A percentile compares a stretch with the other conserved stretches of the same genome.
Evolutionary conservation across 2,329 filamentous ascomycete genomes (phyloP).

Genomic region (Bimuria novae-zelandiae): DNA sequence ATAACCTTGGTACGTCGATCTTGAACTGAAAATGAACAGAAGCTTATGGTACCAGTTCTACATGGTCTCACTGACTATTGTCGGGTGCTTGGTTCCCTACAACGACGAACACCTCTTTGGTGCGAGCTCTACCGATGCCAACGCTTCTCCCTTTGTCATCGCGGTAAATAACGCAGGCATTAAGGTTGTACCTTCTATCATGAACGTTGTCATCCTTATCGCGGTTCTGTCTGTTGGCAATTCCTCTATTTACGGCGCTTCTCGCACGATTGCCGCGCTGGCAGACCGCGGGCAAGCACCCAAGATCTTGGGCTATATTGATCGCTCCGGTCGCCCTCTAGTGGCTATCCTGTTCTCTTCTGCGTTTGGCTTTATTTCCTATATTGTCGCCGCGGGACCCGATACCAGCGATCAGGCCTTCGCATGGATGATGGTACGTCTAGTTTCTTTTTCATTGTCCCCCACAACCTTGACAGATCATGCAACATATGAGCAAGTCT

Average conservation of each 20-base stretch:
- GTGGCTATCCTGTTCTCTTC: constrained; percentile 56
- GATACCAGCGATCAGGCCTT: constrained; percentile 54
- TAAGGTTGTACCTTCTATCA: constrained; percentile 74
- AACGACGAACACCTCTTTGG: constrained; percentile 65
- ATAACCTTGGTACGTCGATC: constrained; percentile 63
- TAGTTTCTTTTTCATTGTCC: no score
- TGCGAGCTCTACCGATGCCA: constrained; percentile 65
- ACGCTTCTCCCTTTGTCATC: constrained; percentile 86
- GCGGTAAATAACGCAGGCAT: constrained; percentile 83
- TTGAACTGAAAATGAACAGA: not conserved
- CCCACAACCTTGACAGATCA: no score
- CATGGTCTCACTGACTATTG: constrained; percentile 74
- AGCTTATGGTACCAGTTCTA: constrained; percentile 63
- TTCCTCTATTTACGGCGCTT: constrained; percentile 84
- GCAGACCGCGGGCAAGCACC: constrained; percentile 71
- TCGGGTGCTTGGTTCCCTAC: constrained; percentile 80
- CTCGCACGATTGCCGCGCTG: constrained; percentile 81
- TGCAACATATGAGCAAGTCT: no score
- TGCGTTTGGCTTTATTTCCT: constrained; percentile 60
- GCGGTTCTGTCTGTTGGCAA: constrained; percentile 87
- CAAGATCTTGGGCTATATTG: constrained; percentile 60
- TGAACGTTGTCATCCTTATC: constrained; percentile 88
- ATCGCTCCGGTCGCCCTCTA: constrained; percentile 62
- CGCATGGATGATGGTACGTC: constrained; percentile 66
- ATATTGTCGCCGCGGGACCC: constrained; percentile 55